phyloP scores from a whole-genome alignment of 2,329 filamentous ascomycete species.

The Cladosporium colombiae region DNA sequence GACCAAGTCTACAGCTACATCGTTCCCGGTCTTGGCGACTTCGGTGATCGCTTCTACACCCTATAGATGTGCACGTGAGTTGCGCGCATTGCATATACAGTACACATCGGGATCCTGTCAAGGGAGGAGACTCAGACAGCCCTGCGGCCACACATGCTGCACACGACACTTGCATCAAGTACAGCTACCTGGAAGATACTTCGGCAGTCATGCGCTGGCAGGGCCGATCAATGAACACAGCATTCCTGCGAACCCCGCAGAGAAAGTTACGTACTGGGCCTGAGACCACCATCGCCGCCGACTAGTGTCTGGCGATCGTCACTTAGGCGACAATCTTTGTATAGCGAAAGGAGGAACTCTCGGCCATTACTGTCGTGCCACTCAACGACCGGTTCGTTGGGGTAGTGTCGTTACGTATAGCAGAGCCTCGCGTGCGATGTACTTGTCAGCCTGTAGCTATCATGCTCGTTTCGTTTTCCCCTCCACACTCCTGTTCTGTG shows the following conservation, averaged over 20 bases:
- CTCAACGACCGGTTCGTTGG: background rate
- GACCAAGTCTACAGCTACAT: slow-evolving; percentile 71
- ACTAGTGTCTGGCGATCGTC: background rate
- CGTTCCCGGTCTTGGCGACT: slow-evolving; percentile 88
- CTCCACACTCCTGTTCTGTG: background rate
- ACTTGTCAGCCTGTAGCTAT: background rate
- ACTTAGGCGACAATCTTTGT: background rate
- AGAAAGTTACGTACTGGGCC: background rate
- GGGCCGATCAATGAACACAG: background rate
- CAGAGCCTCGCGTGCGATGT: background rate
- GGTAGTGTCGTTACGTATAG: background rate
- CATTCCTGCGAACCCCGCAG: slow-evolving; percentile 11
- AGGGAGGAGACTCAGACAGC: background rate
- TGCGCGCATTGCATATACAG: background rate
- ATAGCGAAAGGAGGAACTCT: background rate
- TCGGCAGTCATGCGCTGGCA: slow-evolving; percentile 8
- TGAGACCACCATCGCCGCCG: background rate
- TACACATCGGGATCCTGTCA: background rate
- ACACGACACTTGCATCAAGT: slow-evolving; percentile 11
- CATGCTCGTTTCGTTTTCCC: background rate
- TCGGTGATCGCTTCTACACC: slow-evolving; percentile 94
- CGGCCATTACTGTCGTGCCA: background rate
- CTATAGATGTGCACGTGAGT: slow-evolving; percentile 53
- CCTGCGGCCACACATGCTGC: background rate
- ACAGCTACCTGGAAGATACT: slow-evolving; percentile 7